Base-by-base conservation (phyloP, 2,329 filamentous ascomycete genomes). In the Paecilomyces variotii region DNA sequence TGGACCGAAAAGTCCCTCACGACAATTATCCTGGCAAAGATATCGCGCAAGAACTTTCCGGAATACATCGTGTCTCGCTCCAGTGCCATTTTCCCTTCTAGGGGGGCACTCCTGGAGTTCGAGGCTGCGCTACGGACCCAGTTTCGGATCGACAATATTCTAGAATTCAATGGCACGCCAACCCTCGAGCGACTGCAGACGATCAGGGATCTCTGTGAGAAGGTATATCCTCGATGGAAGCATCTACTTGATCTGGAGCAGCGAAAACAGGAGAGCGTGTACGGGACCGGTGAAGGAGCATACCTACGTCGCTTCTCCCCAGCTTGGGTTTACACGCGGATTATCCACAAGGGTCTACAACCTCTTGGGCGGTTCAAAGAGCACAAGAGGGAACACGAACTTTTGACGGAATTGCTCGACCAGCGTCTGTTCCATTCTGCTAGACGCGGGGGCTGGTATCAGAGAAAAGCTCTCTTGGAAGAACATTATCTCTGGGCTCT, bases 1-100 rank as follows among this genome's bases (percentile, higher is more conserved):
- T 99, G 94, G 94, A 96, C 92, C 0, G 93, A 97, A 67, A 97
- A 96, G 72, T 97, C 93, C 1, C 78, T 99, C 12, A 97, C 91
- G 1, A 93, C 92, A 0, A 93, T 97, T 57, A 96, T 99, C 52
- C 81, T 99, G 4, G 90, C 94, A 6, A 92, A 93, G 63, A 96
- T 96, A 59, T 90, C 92, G 1, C 84, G 86, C 51, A 83, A 90
- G 35, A 94, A 92, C 70, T 99, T 97, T 63, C 92, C 93, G 0
- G 80, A 88, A 2, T 99, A 96, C 68, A 84, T 97, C 25, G 92
- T 97, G 4, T 96, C 89, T 60, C 85, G 94, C 34, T 96, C 91
- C 0, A 84, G 87, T 27, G 95, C 91, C 59, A 96, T 99, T 2
- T 99, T 99, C 67, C 74, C 85, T 0, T 90, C 90, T 0, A 84